These are phyloP conservation scores for Xylariaceae sp. DNA, from an alignment of 2,329 filamentous ascomycete species.

Conservation along the genomic window DNA sequence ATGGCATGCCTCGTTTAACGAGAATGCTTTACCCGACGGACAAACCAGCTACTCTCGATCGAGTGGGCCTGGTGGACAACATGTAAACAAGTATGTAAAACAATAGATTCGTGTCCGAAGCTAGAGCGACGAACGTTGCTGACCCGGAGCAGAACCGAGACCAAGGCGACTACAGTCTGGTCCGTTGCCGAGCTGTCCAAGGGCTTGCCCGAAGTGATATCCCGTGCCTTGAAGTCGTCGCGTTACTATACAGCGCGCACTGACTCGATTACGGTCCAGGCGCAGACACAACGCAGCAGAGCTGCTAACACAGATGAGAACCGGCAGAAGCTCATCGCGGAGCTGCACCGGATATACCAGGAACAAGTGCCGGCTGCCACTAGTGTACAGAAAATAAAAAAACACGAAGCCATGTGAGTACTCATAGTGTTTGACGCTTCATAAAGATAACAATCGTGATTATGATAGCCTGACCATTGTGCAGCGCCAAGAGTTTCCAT, in stretches of 20 bases:
- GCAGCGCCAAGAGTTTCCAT: slow-evolving; percentile 43
- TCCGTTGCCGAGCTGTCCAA: slow-evolving; percentile 41
- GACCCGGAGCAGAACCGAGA: slow-evolving; percentile 45
- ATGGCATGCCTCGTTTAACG: slow-evolving; percentile 45
- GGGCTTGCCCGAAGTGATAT: slow-evolving; percentile 44
- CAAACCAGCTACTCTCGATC: slow-evolving; percentile 52
- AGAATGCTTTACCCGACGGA: slow-evolving; percentile 43
- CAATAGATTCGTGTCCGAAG: neutral
- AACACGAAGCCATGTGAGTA: slow-evolving; percentile 44
- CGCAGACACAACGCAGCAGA: slow-evolving; percentile 49
- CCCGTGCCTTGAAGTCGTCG: slow-evolving; percentile 42
- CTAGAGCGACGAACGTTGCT: neutral
- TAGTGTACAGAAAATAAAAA: slow-evolving; percentile 42
- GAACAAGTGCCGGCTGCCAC: slow-evolving; percentile 43
- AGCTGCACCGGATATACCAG: slow-evolving; percentile 44
- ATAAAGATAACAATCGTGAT: neutral
- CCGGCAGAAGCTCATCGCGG: slow-evolving; percentile 42
- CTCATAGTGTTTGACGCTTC: neutral
- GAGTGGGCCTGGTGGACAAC: slow-evolving; percentile 55
- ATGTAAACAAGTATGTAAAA: slow-evolving; percentile 53
- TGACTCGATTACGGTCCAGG: slow-evolving; percentile 50
- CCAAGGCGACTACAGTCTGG: slow-evolving; percentile 53
- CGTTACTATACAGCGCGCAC: slow-evolving; percentile 49
- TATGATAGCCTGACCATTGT: slow-evolving; percentile 10
- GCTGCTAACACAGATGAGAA: slow-evolving; percentile 50